Evolutionary conservation across 2,329 filamentous ascomycete genomes (phyloP).

Genomic region (Colletotrichum caudatum): DNA sequence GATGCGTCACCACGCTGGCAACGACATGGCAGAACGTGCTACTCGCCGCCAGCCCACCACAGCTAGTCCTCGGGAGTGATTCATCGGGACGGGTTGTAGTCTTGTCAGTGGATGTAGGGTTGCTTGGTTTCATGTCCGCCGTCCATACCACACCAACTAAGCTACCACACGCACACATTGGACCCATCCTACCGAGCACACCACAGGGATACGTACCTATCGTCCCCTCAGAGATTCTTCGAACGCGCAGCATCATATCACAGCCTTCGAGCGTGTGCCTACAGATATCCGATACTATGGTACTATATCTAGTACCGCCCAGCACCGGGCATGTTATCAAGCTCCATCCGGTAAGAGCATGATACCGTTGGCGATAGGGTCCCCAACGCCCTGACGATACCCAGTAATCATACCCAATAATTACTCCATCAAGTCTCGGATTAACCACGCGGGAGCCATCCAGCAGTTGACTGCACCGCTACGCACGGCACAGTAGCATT

Average conservation of each 20-base stretch:
- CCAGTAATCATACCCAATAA: neutral
- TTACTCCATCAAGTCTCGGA: neutral
- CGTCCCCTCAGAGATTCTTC: neutral
- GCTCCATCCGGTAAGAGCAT: neutral
- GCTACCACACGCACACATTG: neutral
- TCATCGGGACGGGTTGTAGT: neutral
- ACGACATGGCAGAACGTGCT: constrained; percentile 22
- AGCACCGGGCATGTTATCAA: neutral
- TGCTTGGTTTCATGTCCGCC: neutral
- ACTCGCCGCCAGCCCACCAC: constrained; percentile 1
- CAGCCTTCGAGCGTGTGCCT: no score
- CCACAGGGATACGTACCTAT: neutral
- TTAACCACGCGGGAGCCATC: constrained; percentile 8
- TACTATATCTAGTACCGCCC: neutral
- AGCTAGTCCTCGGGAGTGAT: neutral
- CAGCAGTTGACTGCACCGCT: neutral
- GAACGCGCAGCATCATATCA: neutral
- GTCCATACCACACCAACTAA: neutral
- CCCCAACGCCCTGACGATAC: neutral
- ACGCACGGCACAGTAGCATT: neutral
- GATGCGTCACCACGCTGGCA: constrained; percentile 37
- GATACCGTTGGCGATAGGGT: constrained; percentile 11
- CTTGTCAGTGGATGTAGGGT: neutral
- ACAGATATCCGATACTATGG: neutral
- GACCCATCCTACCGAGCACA: neutral